phyloP scores from a whole-genome alignment of 2,329 filamentous ascomycete genomes.

The Balansia obtecta region DNA sequence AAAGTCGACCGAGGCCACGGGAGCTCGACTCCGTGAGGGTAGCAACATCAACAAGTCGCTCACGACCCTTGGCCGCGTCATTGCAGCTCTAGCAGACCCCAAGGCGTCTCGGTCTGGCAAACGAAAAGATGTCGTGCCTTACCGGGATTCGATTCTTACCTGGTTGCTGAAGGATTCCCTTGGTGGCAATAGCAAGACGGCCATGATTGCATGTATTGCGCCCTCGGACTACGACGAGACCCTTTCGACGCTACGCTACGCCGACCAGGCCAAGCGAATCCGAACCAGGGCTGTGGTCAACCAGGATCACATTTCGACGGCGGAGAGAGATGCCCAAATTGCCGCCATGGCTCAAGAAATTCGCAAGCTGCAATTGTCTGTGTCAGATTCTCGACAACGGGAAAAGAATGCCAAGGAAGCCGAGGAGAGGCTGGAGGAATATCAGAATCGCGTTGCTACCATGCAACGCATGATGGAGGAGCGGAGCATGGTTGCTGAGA shows the following conservation, averaged over 20 bases:
- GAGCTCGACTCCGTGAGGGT: slow-evolving; percentile 79
- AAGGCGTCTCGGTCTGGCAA: slow-evolving; percentile 48
- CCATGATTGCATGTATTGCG: slow-evolving; percentile 97
- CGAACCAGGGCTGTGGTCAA: slow-evolving; percentile 90
- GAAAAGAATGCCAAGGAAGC: slow-evolving; percentile 69
- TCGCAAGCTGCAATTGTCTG: slow-evolving; percentile 65
- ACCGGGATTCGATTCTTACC: slow-evolving; percentile 73
- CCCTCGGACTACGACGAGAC: slow-evolving; percentile 97
- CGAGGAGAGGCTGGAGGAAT: slow-evolving; percentile 82
- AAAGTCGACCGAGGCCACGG: slow-evolving; percentile 90
- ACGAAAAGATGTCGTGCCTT: slow-evolving; percentile 61
- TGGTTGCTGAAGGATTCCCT: slow-evolving; percentile 93
- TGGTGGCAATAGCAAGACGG: slow-evolving; percentile 94
- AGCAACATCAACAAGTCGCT: slow-evolving; percentile 99
- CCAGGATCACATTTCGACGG: slow-evolving; percentile 84
- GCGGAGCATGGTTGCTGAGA: slow-evolving; percentile 75
- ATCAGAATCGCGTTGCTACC: slow-evolving; percentile 76
- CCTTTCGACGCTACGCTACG: slow-evolving; percentile 87
- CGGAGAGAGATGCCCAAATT: slow-evolving; percentile 90
- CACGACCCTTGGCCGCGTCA: slow-evolving; percentile 88
- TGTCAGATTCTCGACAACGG: slow-evolving; percentile 49
- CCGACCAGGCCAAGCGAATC: slow-evolving; percentile 95
- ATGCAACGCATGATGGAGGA: slow-evolving; percentile 98
- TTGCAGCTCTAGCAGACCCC: slow-evolving; percentile 71
- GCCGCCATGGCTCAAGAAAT: slow-evolving; percentile 93